These are phyloP conservation scores for Ceratobasidium sp. DNA, from an alignment of 1,284 basidiomycete species.

Conservation along the genomic window DNA sequence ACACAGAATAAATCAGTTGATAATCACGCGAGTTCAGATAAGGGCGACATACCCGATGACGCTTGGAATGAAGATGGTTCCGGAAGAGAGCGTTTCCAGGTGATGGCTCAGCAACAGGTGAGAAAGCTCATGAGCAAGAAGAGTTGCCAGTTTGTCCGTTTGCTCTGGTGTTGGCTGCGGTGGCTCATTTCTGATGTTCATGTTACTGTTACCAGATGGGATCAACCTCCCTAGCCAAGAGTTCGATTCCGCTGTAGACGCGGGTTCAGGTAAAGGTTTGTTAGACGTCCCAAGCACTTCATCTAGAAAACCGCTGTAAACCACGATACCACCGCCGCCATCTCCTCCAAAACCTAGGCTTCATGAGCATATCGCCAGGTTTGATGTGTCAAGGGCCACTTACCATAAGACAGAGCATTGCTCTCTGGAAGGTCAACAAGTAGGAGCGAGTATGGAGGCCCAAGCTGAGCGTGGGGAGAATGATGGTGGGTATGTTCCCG, in stretches of 20 bases:
- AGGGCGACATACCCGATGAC: slow-evolving; percentile 60
- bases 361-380: background rate
- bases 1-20: background rate
- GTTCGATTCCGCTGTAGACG: background rate
- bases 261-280: slow-evolving; percentile 44
- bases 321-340: slow-evolving; percentile 87
- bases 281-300: slow-evolving; percentile 66
- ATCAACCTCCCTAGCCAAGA: slow-evolving; percentile 30
- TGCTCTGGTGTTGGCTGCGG: slow-evolving; percentile 74
- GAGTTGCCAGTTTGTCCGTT: slow-evolving; percentile 81
- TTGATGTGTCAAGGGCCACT: background rate
- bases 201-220: slow-evolving; percentile 12
- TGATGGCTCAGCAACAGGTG: slow-evolving; percentile 89
- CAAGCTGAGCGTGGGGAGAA: slow-evolving; percentile 67
- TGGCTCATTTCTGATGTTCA: slow-evolving; percentile 37
- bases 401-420: slow-evolving; percentile 86
- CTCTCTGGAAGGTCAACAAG: slow-evolving; percentile 79
- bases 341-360: slow-evolving; percentile 80
- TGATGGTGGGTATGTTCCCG: slow-evolving; percentile 49
- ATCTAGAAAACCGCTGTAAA: slow-evolving; percentile 88
- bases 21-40: too few species aligned
- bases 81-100: slow-evolving; percentile 84
- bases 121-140: slow-evolving; percentile 87
- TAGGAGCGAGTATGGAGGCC: slow-evolving; percentile 85
- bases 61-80: slow-evolving; percentile 80